phyloP scores from a whole-genome alignment of 2,329 filamentous ascomycete species.

The Aspergillus pseudoterreus region DNA sequence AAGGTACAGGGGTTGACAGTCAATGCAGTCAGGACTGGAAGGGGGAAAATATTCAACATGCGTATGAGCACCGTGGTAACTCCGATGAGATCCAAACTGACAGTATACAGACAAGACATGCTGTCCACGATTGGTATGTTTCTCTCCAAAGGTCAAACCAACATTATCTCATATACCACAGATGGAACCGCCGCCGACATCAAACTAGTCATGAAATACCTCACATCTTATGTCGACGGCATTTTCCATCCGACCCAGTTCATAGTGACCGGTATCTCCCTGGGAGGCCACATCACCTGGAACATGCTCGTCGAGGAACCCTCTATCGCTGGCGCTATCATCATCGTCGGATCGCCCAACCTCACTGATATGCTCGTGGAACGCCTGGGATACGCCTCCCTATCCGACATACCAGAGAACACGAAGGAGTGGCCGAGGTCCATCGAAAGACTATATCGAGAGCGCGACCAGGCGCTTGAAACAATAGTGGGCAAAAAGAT shows the following conservation, averaged over 20 bases:
- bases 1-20: background rate
- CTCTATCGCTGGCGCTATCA: background rate
- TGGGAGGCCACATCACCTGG: background rate
- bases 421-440: background rate
- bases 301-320: background rate
- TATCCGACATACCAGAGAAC: background rate
- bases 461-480: background rate
- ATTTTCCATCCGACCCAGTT: background rate
- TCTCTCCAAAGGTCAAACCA: background rate
- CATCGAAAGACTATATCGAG: background rate
- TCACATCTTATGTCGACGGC: background rate
- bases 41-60: background rate
- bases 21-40: background rate
- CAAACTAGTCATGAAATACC: background rate
- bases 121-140: background rate
- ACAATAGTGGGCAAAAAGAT: background rate
- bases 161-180: background rate
- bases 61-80: background rate
- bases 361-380: background rate
- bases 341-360: background rate
- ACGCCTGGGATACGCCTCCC: background rate
- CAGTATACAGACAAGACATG: background rate
- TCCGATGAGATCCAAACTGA: background rate
- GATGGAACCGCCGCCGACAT: background rate
- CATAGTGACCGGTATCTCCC: background rate